Evolutionary conservation across 768 basidiomycete species (phyloP).

Genomic region (Obba rivulosa): DNA sequence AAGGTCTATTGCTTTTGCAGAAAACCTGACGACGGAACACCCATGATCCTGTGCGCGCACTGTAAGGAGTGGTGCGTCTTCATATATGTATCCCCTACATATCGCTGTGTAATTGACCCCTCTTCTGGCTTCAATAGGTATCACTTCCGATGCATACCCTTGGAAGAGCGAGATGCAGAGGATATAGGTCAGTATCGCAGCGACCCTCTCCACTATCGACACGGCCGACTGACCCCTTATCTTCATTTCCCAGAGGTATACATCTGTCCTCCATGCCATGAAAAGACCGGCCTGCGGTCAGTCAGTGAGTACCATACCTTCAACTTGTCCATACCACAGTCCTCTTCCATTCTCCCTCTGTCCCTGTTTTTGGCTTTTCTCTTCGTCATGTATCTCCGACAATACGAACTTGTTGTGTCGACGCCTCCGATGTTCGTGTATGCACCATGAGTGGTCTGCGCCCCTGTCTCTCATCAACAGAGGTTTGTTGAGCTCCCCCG

Average conservation of each 20-base stretch:
- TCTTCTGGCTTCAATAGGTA: slow-evolving; percentile 44
- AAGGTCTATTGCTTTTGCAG: slow-evolving; percentile 57
- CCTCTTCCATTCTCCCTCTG: slow-evolving; percentile 1
- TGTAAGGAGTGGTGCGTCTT: slow-evolving; percentile 65
- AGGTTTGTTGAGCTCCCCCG: not conserved
- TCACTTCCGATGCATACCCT: slow-evolving; percentile 72
- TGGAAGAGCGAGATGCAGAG: slow-evolving; percentile 60
- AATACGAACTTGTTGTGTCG: slow-evolving; percentile 9
- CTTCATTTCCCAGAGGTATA: slow-evolving; percentile 44
- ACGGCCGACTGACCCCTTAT: not conserved
- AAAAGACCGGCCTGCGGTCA: slow-evolving; percentile 57
- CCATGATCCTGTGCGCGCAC: slow-evolving; percentile 71
- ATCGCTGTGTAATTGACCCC: not conserved
- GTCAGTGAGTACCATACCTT: slow-evolving; percentile 81
- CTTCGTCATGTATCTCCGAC: slow-evolving; percentile 14
- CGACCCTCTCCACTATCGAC: slow-evolving; percentile 1
- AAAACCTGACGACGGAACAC: slow-evolving; percentile 68
- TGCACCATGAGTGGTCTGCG: slow-evolving; percentile 1
- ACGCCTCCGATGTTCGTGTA: not conserved
- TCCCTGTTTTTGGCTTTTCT: slow-evolving; percentile 7
- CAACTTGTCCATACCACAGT: slow-evolving; percentile 5
- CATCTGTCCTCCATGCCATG: slow-evolving; percentile 49
- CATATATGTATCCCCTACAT: not conserved
- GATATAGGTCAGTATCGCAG: slow-evolving; percentile 62
- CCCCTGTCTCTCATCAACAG: not conserved